These are phyloP conservation scores for Vitis hybrid DNA, from an alignment of 177 flowering plant species.

Conservation along the genomic window DNA sequence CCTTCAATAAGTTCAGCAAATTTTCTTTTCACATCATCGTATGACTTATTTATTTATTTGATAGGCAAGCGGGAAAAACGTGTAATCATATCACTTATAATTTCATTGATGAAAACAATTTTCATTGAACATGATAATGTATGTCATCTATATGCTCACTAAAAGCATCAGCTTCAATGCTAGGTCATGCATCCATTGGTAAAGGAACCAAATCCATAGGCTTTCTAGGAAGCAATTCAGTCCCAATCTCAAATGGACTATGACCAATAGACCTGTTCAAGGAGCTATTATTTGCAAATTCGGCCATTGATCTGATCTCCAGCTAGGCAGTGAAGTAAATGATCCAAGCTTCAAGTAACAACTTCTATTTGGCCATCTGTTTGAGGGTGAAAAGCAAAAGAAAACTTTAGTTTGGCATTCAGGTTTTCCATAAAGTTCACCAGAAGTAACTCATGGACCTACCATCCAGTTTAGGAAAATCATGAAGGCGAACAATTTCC, in stretches of 20 bases:
- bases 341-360: no score
- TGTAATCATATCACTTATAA: background rate
- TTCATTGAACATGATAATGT: background rate
- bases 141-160: background rate
- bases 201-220: background rate
- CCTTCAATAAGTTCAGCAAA: background rate
- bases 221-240: background rate
- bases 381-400: no score
- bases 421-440: no score
- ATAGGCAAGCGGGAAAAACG: no score
- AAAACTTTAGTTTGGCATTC: no score
- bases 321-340: no score
- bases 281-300: conserved; percentile 12
- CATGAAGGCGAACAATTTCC: no score
- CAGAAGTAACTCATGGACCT: no score
- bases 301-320: conserved; percentile 1
- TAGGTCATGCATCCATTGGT: background rate
- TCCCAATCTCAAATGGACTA: background rate
- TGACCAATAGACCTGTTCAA: background rate
- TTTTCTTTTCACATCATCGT: background rate
- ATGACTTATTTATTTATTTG: no score
- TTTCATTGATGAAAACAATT: conserved; percentile 1
- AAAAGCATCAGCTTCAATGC: conserved; percentile 6
- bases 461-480: no score
- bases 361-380: no score